Percentiles rank a stretch among this genome's conserved stretches.
phyloP scores from a whole-genome alignment of 1,139 yeast species.

The Debaryomycetaceae sp. region DNA sequence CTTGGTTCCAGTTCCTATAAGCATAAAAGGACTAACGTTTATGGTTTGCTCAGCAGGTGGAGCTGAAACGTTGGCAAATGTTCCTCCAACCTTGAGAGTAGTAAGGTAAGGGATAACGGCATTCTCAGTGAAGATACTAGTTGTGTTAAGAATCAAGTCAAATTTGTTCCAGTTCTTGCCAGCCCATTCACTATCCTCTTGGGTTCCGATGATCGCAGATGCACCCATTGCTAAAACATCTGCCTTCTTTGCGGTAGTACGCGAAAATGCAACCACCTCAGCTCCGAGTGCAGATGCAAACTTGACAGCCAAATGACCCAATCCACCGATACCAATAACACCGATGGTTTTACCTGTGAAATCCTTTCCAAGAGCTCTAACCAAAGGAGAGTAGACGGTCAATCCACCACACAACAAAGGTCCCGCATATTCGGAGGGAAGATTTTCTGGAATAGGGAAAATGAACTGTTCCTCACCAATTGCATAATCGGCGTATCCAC shows the following conservation, averaged over 20 bases:
- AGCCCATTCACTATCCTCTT: constrained; percentile 38
- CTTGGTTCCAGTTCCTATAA: constrained; percentile 43
- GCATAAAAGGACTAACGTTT: constrained; percentile 16
- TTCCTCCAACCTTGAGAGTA: constrained; percentile 17
- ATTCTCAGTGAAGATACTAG: constrained; percentile 34
- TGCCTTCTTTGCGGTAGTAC: constrained; percentile 44
- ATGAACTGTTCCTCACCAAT: constrained; percentile 45
- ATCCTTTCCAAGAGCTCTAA: constrained; percentile 31
- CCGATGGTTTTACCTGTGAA: constrained; percentile 45
- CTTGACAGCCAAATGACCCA: constrained; percentile 58
- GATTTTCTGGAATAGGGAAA: constrained; percentile 45
- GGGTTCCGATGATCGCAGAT: constrained; percentile 48
- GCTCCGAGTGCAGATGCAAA: constrained; percentile 57
- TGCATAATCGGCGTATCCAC: constrained; percentile 52
- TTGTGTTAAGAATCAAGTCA: constrained; percentile 49
- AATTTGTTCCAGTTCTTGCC: constrained; percentile 25
- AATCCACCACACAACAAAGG: constrained; percentile 53
- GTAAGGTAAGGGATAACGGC: constrained; percentile 21
- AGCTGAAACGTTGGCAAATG: constrained; percentile 36
- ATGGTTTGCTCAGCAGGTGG: constrained; percentile 31
- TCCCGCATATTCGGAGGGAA: constrained; percentile 40
- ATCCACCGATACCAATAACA: constrained; percentile 56
- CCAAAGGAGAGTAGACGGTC: constrained; percentile 50
- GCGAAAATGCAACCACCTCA: constrained; percentile 51
- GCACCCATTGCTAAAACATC: constrained; percentile 54